Base-by-base conservation (phyloP, 2,329 filamentous ascomycete genomes). In the Coleophoma cylindrospora region DNA sequence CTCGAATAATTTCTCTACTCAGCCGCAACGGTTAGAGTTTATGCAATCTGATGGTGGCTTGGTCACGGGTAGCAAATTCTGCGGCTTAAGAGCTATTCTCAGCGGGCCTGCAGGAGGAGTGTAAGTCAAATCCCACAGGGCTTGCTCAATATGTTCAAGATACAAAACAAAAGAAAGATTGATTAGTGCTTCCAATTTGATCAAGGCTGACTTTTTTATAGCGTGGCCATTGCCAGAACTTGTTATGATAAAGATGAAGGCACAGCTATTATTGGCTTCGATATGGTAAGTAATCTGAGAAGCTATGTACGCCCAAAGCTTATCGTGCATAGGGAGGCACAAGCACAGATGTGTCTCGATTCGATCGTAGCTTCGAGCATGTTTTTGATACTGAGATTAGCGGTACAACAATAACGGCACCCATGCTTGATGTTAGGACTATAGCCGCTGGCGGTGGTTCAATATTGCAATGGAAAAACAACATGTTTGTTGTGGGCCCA, bases 361-460 rank as follows among this genome's bases (percentile, higher is more conserved):
- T 84, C 58, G 78, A 76, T 14, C 83, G 83, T 17, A 71, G 80
- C 48, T 81, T 84, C 57, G 83, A 87, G 53, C 83, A 87, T 57
- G 81, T 86, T 0, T 89, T 89, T 52, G 86, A 89, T 60, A 89
- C 86, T 0, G 88, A 84, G 0, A 89, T 86, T 0, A 87, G 87
- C 0, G 87, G 86, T 14, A 81, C 90, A 2, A 83, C 85, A 1
- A 88, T 91, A 9, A 86, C 89, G 54, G 85, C 83, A 1, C 87
- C 87, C 0, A 86, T 90, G 60, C 76, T 91, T 1, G 86, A 91
- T 58, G 90, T 91, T 63, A 87, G 88, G 63, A 91, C 87, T 13
- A 46, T 52, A n/a, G 50, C 50, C 14, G 50, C 50, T 17, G 50
- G 50, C 6, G 73, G 73, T 15, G 73, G 73, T 4, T 72, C 69